Percentiles rank a stretch among this genome's conserved stretches.
Evolutionary conservation across 2,329 filamentous ascomycete genomes (phyloP).

Genomic region (Iodosphaeria phyllophila): DNA sequence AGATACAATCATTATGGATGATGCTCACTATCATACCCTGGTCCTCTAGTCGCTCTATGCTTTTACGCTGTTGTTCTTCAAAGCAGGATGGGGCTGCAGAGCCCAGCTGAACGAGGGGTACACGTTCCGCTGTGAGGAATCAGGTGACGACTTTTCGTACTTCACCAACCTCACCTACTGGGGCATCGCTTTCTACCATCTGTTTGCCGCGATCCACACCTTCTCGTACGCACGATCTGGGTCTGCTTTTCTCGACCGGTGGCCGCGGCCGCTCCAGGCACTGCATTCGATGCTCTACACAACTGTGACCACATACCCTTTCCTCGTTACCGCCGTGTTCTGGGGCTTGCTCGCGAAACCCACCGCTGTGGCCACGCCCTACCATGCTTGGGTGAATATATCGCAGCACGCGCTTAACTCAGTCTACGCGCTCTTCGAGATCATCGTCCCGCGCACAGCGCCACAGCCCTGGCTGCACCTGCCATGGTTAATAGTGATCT

Average conservation of each 20-base stretch:
- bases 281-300: slow-evolving; percentile 48
- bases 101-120: slow-evolving; percentile 20
- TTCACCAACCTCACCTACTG: slow-evolving; percentile 73
- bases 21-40: no score
- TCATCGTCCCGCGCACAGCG: slow-evolving; percentile 46
- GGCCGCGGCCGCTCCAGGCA: slow-evolving; percentile 42
- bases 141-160: slow-evolving; percentile 50
- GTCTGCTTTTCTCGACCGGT: slow-evolving; percentile 33
- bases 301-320: slow-evolving; percentile 41
- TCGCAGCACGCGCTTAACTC: slow-evolving; percentile 62
- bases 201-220: slow-evolving; percentile 49
- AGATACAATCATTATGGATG: no score
- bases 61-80: slow-evolving; percentile 50
- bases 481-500: slow-evolving; percentile 47
- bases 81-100: slow-evolving; percentile 47
- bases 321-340: slow-evolving; percentile 54
- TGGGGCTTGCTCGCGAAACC: slow-evolving; percentile 50
- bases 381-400: slow-evolving; percentile 43
- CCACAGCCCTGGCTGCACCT: slow-evolving; percentile 42
- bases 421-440: slow-evolving; percentile 56
- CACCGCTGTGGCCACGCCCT: slow-evolving; percentile 36
- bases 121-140: slow-evolving; percentile 19
- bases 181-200: slow-evolving; percentile 66
- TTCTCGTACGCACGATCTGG: slow-evolving; percentile 40
- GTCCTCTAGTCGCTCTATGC: slow-evolving; percentile 34